These are phyloP conservation scores for Przewalskia tangutica DNA, from an alignment of 257 asterid species.

Conservation along the genomic window DNA sequence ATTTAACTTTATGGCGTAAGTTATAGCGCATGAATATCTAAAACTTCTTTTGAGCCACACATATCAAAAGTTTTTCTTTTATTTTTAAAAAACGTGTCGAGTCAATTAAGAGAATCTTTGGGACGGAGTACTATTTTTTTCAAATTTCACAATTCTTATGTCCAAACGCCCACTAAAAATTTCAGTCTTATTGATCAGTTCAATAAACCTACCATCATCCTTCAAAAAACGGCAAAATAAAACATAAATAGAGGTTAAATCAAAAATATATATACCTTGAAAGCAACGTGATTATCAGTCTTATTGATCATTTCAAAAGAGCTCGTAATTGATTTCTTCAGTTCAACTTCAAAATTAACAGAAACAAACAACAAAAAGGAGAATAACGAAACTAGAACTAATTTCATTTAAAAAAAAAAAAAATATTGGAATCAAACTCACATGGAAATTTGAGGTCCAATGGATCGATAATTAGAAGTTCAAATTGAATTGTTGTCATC, in stretches of 20 bases:
- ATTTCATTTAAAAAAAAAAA: background rate
- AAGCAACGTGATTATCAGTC: constrained; percentile 9
- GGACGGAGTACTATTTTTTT: no score
- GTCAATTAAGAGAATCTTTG: no score
- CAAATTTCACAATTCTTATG: no score
- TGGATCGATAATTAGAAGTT: constrained; percentile 3
- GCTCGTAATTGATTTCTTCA: background rate
- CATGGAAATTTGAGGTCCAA: constrained; percentile 9
- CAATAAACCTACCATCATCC: background rate
- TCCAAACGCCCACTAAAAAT: no score
- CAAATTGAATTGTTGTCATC: background rate
- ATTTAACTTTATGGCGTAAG: no score
- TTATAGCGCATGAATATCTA: no score
- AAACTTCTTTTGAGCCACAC: no score
- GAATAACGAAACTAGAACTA: background rate
- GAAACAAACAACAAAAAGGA: background rate
- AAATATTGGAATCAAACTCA: background rate
- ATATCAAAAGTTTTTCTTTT: no score
- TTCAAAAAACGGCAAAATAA: background rate
- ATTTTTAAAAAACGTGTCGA: no score
- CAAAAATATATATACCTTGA: constrained; percentile 3
- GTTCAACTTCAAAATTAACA: background rate
- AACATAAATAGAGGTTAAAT: background rate
- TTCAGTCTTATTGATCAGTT: no score
- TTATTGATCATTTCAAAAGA: constrained; percentile 3